Percentiles rank a stretch among this genome's conserved stretches.
phyloP scores from a whole-genome alignment of 1,284 basidiomycete genomes.

The Ceratobasidium sp. region DNA sequence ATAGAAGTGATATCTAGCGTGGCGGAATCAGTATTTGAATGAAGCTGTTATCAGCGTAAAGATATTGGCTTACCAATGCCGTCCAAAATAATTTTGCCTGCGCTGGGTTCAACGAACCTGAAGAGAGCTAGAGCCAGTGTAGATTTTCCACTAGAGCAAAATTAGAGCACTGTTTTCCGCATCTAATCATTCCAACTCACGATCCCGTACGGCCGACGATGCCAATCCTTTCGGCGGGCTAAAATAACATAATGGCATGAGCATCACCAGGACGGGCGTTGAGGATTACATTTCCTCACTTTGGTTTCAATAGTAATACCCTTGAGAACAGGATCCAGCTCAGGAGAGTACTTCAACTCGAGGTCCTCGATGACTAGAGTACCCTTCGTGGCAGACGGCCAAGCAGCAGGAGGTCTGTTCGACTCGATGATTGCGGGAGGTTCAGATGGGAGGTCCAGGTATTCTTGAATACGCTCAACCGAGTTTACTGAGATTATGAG shows the following conservation, averaged over 20 bases:
- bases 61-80: constrained; percentile 6
- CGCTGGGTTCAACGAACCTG: constrained; percentile 26
- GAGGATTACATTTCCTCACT: too few species aligned
- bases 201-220: constrained; percentile 34
- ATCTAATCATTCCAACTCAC: not conserved
- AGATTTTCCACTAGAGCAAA: constrained; percentile 12
- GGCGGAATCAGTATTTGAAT: not conserved
- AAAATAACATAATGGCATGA: not conserved
- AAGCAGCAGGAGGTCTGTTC: constrained; percentile 23
- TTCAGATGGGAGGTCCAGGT: constrained; percentile 9
- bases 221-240: constrained; percentile 22
- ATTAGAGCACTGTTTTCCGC: not conserved
- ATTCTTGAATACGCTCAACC: constrained; percentile 27
- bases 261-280: not conserved
- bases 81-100: constrained; percentile 28
- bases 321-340: constrained; percentile 19
- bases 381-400: constrained; percentile 20
- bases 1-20: constrained; percentile 24
- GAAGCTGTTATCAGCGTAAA: not conserved
- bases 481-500: not conserved
- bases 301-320: constrained; percentile 14
- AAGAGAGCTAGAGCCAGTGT: constrained; percentile 26
- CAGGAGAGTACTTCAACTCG: constrained; percentile 23
- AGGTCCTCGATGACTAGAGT: constrained; percentile 13
- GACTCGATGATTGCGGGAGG: constrained; percentile 24